Base-by-base conservation (phyloP, 805 yeast genomes). In the Komagataella ulmi region DNA sequence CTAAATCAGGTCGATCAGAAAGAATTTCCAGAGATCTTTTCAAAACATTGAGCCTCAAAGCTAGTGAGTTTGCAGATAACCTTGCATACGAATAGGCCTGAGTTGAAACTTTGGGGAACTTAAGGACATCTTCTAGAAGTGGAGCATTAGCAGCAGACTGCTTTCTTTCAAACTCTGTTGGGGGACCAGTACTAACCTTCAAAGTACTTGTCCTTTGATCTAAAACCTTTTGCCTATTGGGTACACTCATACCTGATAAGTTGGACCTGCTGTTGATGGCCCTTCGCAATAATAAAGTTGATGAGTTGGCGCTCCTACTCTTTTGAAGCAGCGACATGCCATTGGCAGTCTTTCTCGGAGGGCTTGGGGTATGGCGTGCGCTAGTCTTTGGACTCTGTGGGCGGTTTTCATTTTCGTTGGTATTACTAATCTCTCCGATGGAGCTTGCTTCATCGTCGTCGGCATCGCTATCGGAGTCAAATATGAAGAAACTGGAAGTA, bases 71-170 rank as follows among this genome's bases (percentile, higher is more conserved):
- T 7, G 90, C 93, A 1, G 91, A 82, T 52, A 87, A 67, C 51
- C 85, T 86, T 2, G 93, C 88, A 62, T 88, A 88, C 0, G 95
- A 86, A 61, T 85, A 88, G 1, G 95, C 85, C 62, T 85, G 90
- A 1, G 93, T 79, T 10, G 93, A 85, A 57, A 85, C 89, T 23
- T 81, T 79, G 4, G 91, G 88, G 60, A 87, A 83, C 55, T 73
- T 75, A 45, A 81, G 61, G 17, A 85, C 71, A 51, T 82, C 80
- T 8, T 65, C 61, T 6, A 40, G 49, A 10, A 44, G 53, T 57
- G 30, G 51, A 19, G 48, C 18, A 40, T 23, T 46, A 21, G 46
- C 19, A 44, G 23, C 23, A 5, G 46, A 12, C 18, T 17, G 46
- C 46, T n/a, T 30, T 5, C 40, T 30, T 14, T 30, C 40, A 30